Evolutionary conservation across 257 asterid species (phyloP).

Genomic region (Ballota nigra): DNA sequence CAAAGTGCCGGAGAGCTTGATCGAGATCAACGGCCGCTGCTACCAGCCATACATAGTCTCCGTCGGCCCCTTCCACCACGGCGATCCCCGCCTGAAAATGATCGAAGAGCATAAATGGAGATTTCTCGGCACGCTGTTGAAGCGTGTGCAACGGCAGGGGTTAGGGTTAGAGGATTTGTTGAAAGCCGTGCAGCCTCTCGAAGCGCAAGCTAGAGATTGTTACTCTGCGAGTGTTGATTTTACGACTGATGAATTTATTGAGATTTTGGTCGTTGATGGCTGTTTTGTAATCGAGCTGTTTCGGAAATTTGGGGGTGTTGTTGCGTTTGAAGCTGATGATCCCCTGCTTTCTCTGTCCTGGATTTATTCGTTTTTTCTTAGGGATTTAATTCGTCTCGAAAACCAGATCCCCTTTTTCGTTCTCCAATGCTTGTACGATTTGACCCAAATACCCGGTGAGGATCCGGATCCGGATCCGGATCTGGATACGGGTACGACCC

Average conservation of each 20-base stretch:
- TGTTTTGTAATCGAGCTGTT: conserved; percentile 78
- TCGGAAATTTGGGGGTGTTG: conserved; percentile 54
- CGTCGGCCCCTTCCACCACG: conserved; percentile 87
- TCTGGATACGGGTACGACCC: no score
- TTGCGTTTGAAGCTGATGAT: conserved; percentile 58
- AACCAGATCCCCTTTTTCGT: conserved; percentile 83
- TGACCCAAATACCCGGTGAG: conserved; percentile 38
- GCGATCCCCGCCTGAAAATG: conserved; percentile 55
- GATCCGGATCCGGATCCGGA: conserved; percentile 40
- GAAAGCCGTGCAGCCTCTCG: conserved; percentile 55
- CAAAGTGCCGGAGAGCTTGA: conserved; percentile 76
- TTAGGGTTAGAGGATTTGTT: conserved; percentile 42
- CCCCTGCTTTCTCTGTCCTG: conserved; percentile 71
- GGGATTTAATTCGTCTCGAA: conserved; percentile 76
- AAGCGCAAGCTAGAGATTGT: conserved; percentile 59
- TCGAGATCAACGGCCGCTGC: conserved; percentile 61
- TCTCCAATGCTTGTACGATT: conserved; percentile 55
- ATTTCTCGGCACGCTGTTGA: conserved; percentile 50
- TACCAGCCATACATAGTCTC: conserved; percentile 73
- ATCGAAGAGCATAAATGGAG: conserved; percentile 95
- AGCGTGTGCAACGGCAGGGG: conserved; percentile 35
- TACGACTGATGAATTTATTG: conserved; percentile 54
- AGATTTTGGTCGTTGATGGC: conserved; percentile 84
- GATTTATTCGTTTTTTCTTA: conserved; percentile 56
- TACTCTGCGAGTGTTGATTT: conserved; percentile 46